These are phyloP conservation scores for Aristolochia contorta DNA, from an alignment of 164 flowering plant genomes.

Conservation along the genomic window DNA sequence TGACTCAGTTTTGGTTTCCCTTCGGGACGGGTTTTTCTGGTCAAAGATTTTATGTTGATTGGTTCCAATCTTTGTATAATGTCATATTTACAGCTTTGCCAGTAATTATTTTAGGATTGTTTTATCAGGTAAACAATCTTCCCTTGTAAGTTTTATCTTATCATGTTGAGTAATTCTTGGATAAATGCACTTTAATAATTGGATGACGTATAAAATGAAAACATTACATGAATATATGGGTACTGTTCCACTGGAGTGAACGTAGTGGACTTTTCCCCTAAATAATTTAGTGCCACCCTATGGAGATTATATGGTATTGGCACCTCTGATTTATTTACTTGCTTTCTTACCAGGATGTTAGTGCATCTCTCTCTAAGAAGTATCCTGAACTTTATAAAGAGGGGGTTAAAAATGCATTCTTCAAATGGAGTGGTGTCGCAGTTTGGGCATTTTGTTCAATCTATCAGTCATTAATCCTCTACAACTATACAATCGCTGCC, in stretches of 20 bases:
- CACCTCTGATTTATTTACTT: not conserved
- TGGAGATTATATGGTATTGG: not conserved
- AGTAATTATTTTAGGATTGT: slow-evolving; percentile 77
- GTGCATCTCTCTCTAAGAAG: slow-evolving; percentile 81
- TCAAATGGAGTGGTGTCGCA: slow-evolving; percentile 79
- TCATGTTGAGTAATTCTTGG: not conserved
- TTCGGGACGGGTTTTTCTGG: slow-evolving; percentile 93
- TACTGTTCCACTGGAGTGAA: no score
- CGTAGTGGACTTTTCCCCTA: no score
- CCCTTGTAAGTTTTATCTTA: not conserved
- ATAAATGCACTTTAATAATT: not conserved
- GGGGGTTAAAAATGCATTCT: slow-evolving; percentile 71
- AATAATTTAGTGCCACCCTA: no score
- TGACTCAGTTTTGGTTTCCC: slow-evolving; percentile 98
- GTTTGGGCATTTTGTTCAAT: slow-evolving; percentile 76
- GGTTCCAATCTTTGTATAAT: slow-evolving; percentile 93
- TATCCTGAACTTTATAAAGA: slow-evolving; percentile 83
- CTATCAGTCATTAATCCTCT: slow-evolving; percentile 73
- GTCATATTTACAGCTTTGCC: slow-evolving; percentile 90
- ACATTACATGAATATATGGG: no score
- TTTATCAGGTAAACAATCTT: slow-evolving; percentile 60
- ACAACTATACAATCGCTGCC: slow-evolving; percentile 47
- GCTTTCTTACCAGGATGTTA: slow-evolving; percentile 71
- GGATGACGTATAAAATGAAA: not conserved
- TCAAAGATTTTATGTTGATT: slow-evolving; percentile 93